Base-by-base conservation (phyloP, 2,329 filamentous ascomycete species). In the Fusarium austroafricanum region DNA sequence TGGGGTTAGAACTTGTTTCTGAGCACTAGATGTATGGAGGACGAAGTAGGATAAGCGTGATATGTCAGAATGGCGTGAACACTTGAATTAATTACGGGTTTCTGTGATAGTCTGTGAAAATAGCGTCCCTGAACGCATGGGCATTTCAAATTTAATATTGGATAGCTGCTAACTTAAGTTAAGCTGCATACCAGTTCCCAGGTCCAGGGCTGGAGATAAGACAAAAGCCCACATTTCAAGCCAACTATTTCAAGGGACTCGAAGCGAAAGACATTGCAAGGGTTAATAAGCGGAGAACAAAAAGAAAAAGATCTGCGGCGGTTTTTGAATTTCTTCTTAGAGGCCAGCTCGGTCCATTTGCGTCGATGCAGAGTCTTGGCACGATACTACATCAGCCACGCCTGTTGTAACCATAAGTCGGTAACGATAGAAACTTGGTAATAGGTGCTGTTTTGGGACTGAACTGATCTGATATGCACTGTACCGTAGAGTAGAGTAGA, bases 341-440 rank as follows among this genome's bases (percentile, higher is more conserved):
- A n/a, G 6, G 9, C 9, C 2, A 8, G 52, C 26, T 39, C 56
- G 51, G 40, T 11, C 33, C 33, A 28, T 55, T 26, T 20, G 20
- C 38, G 33, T 42, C 15, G 40, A 47, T 17, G 26, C 20, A 46
- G 6, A 15, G 18, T 51, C 61, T 64, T 64, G 61, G 61, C 61
- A 58, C 18, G 28, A 59, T 45, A 20, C 21, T 38, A 49, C 45
- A 49, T 17, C 31, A 33, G 12, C 29, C 29, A 46, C 51, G 35
- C 54, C 54, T 15, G 26, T 14, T 31, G 44, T 21, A 40, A 40
- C 28, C 20, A 50, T 21, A 23, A 23, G 21, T 23, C 6, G 21
- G 21, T 6, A 23, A 23, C 4, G 21, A 23, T 4, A 23, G 21
- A 23, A 23, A 23, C 21, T 23, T 23, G 21, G 21, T 6, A 28